A percentile compares a stretch with the other conserved stretches of the same genome.
These are phyloP conservation scores for Beauveria bassiana DNA, from an alignment of 2,329 filamentous ascomycete species.

Conservation along the genomic window DNA sequence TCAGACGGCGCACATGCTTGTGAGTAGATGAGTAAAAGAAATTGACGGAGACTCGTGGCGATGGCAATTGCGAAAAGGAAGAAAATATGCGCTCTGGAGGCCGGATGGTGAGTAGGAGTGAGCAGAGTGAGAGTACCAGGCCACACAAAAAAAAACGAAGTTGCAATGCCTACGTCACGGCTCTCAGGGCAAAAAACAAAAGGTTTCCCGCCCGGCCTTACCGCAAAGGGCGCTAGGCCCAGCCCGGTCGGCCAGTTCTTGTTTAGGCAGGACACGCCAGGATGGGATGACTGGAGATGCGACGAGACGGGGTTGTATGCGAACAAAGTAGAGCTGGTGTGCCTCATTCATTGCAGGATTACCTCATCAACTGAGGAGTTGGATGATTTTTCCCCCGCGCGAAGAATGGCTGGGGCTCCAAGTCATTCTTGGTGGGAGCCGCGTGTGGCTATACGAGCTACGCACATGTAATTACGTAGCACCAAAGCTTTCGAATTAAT, in stretches of 20 bases:
- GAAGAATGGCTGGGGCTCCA: too few relatives aligned
- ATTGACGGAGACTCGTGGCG: neutral
- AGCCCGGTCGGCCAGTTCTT: neutral
- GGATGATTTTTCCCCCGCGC: too few relatives aligned
- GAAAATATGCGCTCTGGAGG: neutral
- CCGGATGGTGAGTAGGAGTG: neutral
- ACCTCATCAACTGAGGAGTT: too few relatives aligned
- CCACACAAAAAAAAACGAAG: neutral
- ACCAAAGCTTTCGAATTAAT: too few relatives aligned
- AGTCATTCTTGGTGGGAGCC: too few relatives aligned
- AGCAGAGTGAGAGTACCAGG: neutral
- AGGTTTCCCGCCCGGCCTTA: neutral
- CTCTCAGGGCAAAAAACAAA: neutral
- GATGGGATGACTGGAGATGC: neutral
- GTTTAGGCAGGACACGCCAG: too few relatives aligned
- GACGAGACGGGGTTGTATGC: neutral
- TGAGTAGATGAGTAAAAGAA: neutral
- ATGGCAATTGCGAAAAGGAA: neutral
- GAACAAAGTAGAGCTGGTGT: neutral
- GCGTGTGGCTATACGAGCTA: too few relatives aligned
- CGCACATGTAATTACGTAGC: too few relatives aligned
- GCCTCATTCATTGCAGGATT: neutral
- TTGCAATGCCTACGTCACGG: constrained; percentile 4
- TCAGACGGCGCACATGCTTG: constrained; percentile 1
- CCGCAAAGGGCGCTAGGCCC: neutral